phyloP scores from a whole-genome alignment of 495 filamentous ascomycete genomes.

The Penicillium egyptiacum region DNA sequence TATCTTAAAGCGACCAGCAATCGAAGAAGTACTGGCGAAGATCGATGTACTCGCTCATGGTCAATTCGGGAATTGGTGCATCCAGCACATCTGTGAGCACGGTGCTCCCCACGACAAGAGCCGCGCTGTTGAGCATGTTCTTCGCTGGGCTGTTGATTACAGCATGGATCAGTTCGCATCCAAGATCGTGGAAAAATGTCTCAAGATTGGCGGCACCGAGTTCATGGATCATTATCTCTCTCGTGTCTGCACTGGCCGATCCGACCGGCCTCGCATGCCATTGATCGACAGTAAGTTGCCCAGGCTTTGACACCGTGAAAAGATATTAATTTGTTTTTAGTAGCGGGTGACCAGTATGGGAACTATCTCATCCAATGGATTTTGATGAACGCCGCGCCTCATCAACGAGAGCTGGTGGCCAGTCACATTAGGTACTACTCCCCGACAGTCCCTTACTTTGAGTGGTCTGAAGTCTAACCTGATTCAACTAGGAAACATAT shows the following conservation, averaged over 20 bases:
- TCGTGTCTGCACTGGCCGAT: constrained; percentile 85
- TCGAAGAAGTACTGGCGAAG: constrained; percentile 90
- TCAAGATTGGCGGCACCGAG: constrained; percentile 91
- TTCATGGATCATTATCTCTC: constrained; percentile 93
- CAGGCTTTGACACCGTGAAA: no score
- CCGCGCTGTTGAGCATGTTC: constrained; percentile 90
- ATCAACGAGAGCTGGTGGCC: constrained; percentile 90
- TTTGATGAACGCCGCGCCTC: constrained; percentile 77
- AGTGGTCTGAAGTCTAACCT: not conserved
- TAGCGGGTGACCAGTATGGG: constrained; percentile 96
- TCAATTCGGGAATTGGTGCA: constrained; percentile 99
- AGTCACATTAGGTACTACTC: constrained; percentile 72
- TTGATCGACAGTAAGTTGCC: constrained; percentile 83
- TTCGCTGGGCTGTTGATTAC: constrained; percentile 89
- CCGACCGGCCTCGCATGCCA: constrained; percentile 91
- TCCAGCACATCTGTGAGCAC: constrained; percentile 98
- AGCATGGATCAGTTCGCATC: constrained; percentile 99
- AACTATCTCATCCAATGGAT: constrained; percentile 99
- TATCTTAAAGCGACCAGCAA: constrained; percentile 75
- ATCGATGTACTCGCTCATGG: constrained; percentile 95
- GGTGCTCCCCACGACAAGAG: constrained; percentile 88
- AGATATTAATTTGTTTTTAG: constrained; percentile 42
- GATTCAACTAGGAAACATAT: constrained; percentile 75
- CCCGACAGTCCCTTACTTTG: not conserved
- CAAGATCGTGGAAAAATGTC: constrained; percentile 97